These are phyloP conservation scores for Rheum nobile DNA, from an alignment of 148 eudicot species.

Conservation along the genomic window DNA sequence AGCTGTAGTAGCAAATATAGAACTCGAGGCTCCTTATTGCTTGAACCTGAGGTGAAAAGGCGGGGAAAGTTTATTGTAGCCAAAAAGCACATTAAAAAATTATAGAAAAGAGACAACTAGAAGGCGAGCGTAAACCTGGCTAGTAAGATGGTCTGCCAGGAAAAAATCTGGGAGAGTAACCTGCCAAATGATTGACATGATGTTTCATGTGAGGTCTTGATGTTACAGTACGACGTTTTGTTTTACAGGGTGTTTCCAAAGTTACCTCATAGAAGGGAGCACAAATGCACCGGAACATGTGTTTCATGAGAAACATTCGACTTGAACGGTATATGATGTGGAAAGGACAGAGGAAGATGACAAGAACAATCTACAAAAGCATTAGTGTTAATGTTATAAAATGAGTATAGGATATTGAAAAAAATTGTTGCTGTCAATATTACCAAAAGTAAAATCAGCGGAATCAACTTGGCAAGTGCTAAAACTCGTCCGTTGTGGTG, in stretches of 20 bases:
- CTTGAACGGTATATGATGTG: constrained; percentile 45
- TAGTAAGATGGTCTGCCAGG: constrained; percentile 55
- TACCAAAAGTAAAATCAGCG: constrained; percentile 47
- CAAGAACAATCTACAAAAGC: constrained; percentile 32
- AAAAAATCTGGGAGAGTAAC: constrained; percentile 49
- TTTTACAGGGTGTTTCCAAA: not conserved
- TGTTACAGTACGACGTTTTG: constrained; percentile 27
- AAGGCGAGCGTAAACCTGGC: constrained; percentile 29
- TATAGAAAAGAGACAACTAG: not conserved
- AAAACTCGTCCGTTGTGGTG: not conserved
- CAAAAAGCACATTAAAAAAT: not conserved
- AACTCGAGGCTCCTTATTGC: constrained; percentile 44
- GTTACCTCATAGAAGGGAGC: constrained; percentile 63
- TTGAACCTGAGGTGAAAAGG: constrained; percentile 20
- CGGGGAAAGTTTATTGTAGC: not conserved
- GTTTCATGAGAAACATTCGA: constrained; percentile 32
- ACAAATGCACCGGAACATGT: constrained; percentile 33
- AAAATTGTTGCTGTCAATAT: constrained; percentile 7
- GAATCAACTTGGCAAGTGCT: constrained; percentile 38
- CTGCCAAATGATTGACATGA: constrained; percentile 15
- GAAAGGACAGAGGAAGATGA: constrained; percentile 37
- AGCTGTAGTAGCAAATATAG: constrained; percentile 40
- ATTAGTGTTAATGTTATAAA: not conserved
- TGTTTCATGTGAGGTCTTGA: not conserved
- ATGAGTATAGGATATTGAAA: not conserved